A percentile compares a stretch with the other conserved stretches of the same genome.
These are phyloP conservation scores for Zopfochytrium polystomum DNA, from an alignment of 371 early-diverging fungal species.

Conservation along the genomic window DNA sequence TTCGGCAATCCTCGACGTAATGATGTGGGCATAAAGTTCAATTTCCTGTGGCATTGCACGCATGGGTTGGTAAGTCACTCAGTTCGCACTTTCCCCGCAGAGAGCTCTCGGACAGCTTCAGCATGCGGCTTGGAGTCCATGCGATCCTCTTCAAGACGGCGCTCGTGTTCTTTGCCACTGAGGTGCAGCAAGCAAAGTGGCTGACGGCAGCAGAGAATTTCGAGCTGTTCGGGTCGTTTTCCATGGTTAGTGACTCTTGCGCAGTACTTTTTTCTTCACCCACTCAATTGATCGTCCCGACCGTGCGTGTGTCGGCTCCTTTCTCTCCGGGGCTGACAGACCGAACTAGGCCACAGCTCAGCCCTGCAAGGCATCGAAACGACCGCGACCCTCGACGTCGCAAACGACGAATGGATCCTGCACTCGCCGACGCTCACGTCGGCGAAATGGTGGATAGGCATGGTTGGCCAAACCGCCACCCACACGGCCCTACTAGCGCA, in stretches of 20 bases:
- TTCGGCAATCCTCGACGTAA: background rate
- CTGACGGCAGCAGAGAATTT: constrained; percentile 65
- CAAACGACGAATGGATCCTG: constrained; percentile 75
- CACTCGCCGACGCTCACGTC: constrained; percentile 77
- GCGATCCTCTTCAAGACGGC: constrained; percentile 7
- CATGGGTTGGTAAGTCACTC: no score
- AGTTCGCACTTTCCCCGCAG: no score
- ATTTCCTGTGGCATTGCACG: no score
- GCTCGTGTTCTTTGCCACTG: constrained; percentile 39
- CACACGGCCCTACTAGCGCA: constrained; percentile 82
- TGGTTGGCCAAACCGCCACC: constrained; percentile 56
- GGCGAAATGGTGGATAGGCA: constrained; percentile 88
- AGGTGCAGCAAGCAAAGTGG: constrained; percentile 74
- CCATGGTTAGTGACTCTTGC: no score
- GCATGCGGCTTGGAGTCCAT: constrained; percentile 8
- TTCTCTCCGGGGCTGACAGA: constrained; percentile 48
- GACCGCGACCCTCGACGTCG: constrained; percentile 71
- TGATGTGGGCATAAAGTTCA: no score
- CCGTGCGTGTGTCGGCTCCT: background rate
- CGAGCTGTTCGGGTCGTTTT: constrained; percentile 75
- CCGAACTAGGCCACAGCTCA: constrained; percentile 71
- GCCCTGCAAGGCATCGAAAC: constrained; percentile 79
- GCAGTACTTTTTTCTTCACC: no score
- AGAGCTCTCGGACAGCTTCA: no score
- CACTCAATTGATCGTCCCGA: constrained; percentile 7